These are phyloP conservation scores for Westerdykella aurantiaca DNA, from an alignment of 2,329 filamentous ascomycete genomes.

Conservation along the genomic window DNA sequence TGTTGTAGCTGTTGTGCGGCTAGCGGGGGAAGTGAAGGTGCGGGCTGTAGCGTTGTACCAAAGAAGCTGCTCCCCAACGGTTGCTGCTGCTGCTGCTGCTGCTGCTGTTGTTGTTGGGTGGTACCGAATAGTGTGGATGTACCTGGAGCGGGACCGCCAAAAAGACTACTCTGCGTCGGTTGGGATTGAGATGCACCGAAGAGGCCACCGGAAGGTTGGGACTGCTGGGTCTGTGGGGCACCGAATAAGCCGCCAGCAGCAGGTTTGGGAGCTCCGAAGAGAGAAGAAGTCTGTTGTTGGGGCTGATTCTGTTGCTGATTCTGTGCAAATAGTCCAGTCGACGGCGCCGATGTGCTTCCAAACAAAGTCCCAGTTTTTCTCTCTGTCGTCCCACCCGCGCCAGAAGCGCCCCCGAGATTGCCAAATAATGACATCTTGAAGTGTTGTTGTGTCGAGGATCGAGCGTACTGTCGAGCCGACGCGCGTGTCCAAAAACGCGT, in stretches of 20 bases:
- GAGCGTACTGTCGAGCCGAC: too few relatives aligned
- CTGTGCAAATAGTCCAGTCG: conserved; percentile 38
- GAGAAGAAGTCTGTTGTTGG: conserved; percentile 14
- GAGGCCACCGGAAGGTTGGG: conserved; percentile 13
- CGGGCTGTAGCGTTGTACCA: conserved; percentile 28
- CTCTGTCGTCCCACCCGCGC: conserved; percentile 10
- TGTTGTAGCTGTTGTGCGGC: conserved; percentile 35
- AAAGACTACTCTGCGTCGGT: conserved; percentile 14
- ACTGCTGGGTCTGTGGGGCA: conserved; percentile 32
- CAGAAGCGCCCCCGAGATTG: conserved; percentile 12
- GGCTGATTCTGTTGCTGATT: conserved; percentile 32
- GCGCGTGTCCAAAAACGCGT: too few relatives aligned
- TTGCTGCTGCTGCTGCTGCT: conserved; percentile 38
- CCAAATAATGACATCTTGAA: conserved; percentile 30
- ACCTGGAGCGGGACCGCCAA: conserved; percentile 9
- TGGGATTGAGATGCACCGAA: conserved; percentile 12
- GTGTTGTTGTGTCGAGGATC: too few relatives aligned
- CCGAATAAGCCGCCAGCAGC: conserved; percentile 17
- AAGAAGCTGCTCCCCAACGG: conserved; percentile 38
- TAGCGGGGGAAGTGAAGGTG: conserved; percentile 22
- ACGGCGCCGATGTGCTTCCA: conserved; percentile 30
- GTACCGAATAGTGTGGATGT: conserved; percentile 10
- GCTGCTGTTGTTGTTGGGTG: conserved; percentile 39
- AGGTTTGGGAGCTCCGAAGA: conserved; percentile 10
- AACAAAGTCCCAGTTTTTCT: conserved; percentile 36